Evolutionary conservation across 352 stramenopile genomes (phyloP), one percentile per base, ranked within the genome.

Genomic region (Achlya hypogyna): DNA sequence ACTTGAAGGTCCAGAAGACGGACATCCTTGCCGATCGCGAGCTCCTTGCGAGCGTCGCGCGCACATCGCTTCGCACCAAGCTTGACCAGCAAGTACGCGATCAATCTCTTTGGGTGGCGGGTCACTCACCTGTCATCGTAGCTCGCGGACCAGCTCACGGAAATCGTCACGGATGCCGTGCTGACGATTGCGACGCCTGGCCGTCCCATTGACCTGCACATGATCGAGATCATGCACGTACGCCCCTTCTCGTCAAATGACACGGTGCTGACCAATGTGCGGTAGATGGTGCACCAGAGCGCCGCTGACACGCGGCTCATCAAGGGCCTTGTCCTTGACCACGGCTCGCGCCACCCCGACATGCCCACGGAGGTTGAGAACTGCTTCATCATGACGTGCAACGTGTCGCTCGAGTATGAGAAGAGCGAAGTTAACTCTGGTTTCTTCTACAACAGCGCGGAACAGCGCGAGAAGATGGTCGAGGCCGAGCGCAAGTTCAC

Each of bases 321-420:
- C 56, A 97, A 98, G 75, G 95, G 95, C 1, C 77, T 98, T 23
- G 96, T 99, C 45, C 81, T 99, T 66, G 97, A 99, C 86, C 97
- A 99, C 78, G 97, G 97, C 29, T 95, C 95, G 65, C 86, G 97
- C 65, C 97, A 99, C 84, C 97, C 97, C 20, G 96, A 99, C 77
- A 99, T 99, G 97, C 97, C 97, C 40, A 97, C 86, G 53, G 82
- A 87, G 31, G 73, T 99, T 4, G 88, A 97, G 56, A 99, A 99
- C 81, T 95, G 84, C 73, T 97, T 96, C 74, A 98, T 99, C 70
- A 98, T 99, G 86, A 99, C 96, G 47, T 98, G 95, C 78, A 99
- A 99, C 77, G 96, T 99, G 29, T 98, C 91, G 40, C 91, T 99
- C 73, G 97, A 99, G 84, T 99, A 99, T 77, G 97, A 99, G 85